These are phyloP conservation scores for Ogataea methanolica DNA, from an alignment of 805 yeast genomes.

Conservation along the genomic window DNA sequence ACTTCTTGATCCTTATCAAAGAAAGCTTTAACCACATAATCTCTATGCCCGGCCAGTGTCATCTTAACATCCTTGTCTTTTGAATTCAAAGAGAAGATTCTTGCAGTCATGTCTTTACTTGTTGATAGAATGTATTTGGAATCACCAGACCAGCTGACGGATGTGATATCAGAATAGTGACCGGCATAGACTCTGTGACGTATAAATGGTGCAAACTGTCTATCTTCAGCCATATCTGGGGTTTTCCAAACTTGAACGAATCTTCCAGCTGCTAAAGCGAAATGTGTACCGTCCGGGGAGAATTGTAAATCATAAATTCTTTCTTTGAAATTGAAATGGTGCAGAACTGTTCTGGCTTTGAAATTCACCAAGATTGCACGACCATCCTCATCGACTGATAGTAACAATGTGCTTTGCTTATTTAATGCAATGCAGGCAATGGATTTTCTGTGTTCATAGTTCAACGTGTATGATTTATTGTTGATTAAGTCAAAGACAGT, in stretches of 20 bases:
- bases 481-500: slow-evolving; percentile 81
- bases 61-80: slow-evolving; percentile 74
- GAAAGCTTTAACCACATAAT: slow-evolving; percentile 80
- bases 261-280: slow-evolving; percentile 81
- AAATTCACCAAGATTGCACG: slow-evolving; percentile 89
- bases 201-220: slow-evolving; percentile 95
- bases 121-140: slow-evolving; percentile 83
- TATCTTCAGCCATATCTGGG: slow-evolving; percentile 72
- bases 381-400: slow-evolving; percentile 88
- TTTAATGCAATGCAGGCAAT: slow-evolving; percentile 77
- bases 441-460: slow-evolving; percentile 88
- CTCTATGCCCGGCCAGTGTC: slow-evolving; percentile 90
- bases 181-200: slow-evolving; percentile 90
- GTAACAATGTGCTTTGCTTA: slow-evolving; percentile 69
- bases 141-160: slow-evolving; percentile 86
- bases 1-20: slow-evolving; percentile 85
- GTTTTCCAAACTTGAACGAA: slow-evolving; percentile 92
- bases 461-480: slow-evolving; percentile 82
- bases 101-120: slow-evolving; percentile 85
- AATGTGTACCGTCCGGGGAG: slow-evolving; percentile 81
- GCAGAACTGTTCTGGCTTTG: slow-evolving; percentile 75
- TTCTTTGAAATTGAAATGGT: slow-evolving; percentile 90
- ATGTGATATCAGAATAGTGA: slow-evolving; percentile 76
- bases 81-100: slow-evolving; percentile 71
- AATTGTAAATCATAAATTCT: slow-evolving; percentile 70